A percentile compares a stretch with the other conserved stretches of the same genome.
These are phyloP conservation scores for Glebionis coronaria DNA, from an alignment of 129 eudicot genomes.

Conservation along the genomic window DNA sequence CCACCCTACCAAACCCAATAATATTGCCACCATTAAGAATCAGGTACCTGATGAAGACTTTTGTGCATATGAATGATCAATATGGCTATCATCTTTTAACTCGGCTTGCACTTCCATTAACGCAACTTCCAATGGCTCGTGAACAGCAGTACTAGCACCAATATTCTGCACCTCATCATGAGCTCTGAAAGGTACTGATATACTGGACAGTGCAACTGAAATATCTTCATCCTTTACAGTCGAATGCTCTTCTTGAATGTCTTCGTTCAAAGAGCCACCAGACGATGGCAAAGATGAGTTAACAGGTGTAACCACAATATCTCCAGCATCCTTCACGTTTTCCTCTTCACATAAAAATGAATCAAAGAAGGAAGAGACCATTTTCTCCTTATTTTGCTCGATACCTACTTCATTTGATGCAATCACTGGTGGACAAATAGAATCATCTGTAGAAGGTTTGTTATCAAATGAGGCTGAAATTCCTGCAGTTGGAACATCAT, in stretches of 20 bases:
- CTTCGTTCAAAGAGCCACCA: constrained; percentile 23
- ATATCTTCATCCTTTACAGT: constrained; percentile 14
- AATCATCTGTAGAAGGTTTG: background rate
- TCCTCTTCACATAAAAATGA: constrained; percentile 32
- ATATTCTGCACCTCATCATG: constrained; percentile 19
- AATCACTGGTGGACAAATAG: background rate
- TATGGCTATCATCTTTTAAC: constrained; percentile 19
- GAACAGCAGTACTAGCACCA: constrained; percentile 13
- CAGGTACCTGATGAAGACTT: constrained; percentile 45
- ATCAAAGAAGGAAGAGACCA: constrained; percentile 7
- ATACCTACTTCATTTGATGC: constrained; percentile 12
- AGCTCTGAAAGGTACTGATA: constrained; percentile 24
- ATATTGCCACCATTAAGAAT: background rate
- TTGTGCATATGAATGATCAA: constrained; percentile 17
- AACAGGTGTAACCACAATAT: constrained; percentile 19
- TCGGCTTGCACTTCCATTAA: constrained; percentile 27
- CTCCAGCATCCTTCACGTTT: constrained; percentile 21
- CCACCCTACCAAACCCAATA: background rate
- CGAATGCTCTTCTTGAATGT: constrained; percentile 8
- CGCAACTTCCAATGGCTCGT: constrained; percentile 28
- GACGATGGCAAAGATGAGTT: constrained; percentile 11
- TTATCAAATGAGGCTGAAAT: background rate
- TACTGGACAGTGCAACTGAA: constrained; percentile 10
- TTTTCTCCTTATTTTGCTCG: background rate
- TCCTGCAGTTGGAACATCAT: background rate